Base-by-base conservation (phyloP, 2,329 filamentous ascomycete genomes). In the Phaeomoniella chlamydospora region DNA sequence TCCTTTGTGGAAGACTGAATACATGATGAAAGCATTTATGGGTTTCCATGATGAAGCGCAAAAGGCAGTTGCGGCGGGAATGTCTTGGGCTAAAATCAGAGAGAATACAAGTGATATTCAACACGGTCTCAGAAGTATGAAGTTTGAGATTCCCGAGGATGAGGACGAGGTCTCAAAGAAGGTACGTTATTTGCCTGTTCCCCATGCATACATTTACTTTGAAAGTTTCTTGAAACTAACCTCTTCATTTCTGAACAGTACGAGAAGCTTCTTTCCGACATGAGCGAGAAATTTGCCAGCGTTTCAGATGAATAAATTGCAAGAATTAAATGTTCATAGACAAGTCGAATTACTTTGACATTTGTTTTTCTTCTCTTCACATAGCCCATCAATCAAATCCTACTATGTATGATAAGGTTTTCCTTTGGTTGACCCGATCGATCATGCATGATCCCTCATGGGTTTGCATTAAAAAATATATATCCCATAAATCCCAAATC, bases 11-110 rank as follows among this genome's bases (percentile, higher is more conserved):
- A 98, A 98, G 79, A 98, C 90, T 0, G 82, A 93, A 59, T 98
- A 90, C 80, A 96, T 98, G 90, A 98, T 98, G 90, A 94, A 93
- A 74, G 80, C 85, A 45, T 96, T 98, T 77, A 83, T 98, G 70
- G 83, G 80, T 39, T 98, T 88, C 74, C 85, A 94, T 57, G 92
- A 98, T 52, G 90, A 98, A 68, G 79, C 85, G 15, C 88, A 96
- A 59, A 96, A 94, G 74, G 86, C 85, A 4, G 74, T 98, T 54
- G 72, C 81, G 4, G 85, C 94, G 59, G 90, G 90, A 41, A 81
- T 88, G 62, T 80, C 67, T 61, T 98, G 90, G 90, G 67, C 69
- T 55, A 94, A 93, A 73, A 80, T 98, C 37, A 77, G 88, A 47
- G 90, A 98, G 51, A 76, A 82, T 19, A 98, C 90, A 10, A 67